Evolutionary conservation across 2,329 filamentous ascomycete genomes (phyloP), one percentile per base, ranked within the genome.

Genomic region (Colletotrichum falcatum): DNA sequence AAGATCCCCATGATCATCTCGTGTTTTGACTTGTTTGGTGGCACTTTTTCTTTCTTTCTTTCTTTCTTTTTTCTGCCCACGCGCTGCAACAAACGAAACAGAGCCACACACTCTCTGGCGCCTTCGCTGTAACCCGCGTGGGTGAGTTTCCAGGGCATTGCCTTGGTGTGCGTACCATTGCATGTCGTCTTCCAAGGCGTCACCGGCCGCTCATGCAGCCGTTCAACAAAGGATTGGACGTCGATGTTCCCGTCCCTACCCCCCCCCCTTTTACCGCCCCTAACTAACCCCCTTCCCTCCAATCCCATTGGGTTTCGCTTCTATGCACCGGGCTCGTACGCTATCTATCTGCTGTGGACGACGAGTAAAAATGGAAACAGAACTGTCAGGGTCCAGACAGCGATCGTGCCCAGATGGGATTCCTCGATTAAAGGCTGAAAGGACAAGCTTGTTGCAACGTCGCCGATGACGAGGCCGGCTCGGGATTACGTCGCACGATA

Each of bases 381-480:
- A 35, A n/a, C 4, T 18, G 28, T 20, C 30, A 14, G 28, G 53
- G 35, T 44, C 37, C 65, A 44, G 26, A 44, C 26, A 64, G 53
- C 26, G 33, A 56, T 30, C 26, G 28, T 49, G 42, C 28, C 33
- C 39, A 55, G 33, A 61, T 65, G 33, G 35, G 37, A 61, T 18
- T 35, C 6, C 63, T 44, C 18, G 23, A 46, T 26, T 20, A 48
- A 20, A 7, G 30, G 28, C 30, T 53, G 5, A 28, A 23, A 61
- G 59, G 55, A 26, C 20, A 28, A 70, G 12, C n/a, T 48, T 70
- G 63, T 55, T 70, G 56, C 62, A 49, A 66, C 62, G 55, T 44
- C 62, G 59, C 59, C 39, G 54, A 44, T 35, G 6, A 37, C 44
- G 55, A 68, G 51, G 65, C 60, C 51, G 42, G 60, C 44, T 64